phyloP scores from a whole-genome alignment of 805 yeast species.

The Yarrowia keelungensis region DNA sequence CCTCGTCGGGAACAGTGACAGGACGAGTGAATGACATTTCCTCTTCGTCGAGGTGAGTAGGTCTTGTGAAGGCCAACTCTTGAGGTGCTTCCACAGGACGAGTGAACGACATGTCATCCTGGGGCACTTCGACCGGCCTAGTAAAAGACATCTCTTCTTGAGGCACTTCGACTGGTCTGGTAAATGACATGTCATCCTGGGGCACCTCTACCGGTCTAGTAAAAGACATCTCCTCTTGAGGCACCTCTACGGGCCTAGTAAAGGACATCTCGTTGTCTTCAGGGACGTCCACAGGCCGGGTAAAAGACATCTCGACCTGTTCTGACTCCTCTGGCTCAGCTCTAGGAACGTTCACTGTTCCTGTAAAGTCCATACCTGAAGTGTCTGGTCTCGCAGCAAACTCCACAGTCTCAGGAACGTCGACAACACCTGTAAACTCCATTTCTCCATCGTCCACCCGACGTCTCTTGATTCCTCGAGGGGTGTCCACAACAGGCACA shows the following conservation, averaged over 20 bases:
- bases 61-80: not conserved
- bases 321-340: not conserved
- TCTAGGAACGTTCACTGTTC: not conserved
- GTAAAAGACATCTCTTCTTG: not conserved
- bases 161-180: not conserved
- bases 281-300: not conserved
- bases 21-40: constrained; percentile 17
- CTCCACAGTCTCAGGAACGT: too few relatives aligned
- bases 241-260: not conserved
- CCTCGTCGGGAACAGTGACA: not conserved
- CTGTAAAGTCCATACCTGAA: constrained; percentile 16
- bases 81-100: not conserved
- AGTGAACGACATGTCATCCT: not conserved
- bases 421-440: constrained; percentile 1
- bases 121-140: not conserved
- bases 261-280: not conserved
- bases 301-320: not conserved
- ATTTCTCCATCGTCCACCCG: constrained; percentile 9
- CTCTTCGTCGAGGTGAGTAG: not conserved
- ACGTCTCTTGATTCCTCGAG: constrained; percentile 9
- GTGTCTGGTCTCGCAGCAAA: not conserved
- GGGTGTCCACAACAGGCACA: not conserved
- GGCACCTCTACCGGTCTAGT: not conserved
- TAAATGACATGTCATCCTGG: not conserved
- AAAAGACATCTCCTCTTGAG: not conserved